Evolutionary conservation across 805 yeast genomes (phyloP).

Genomic region (Barnettozyma botsteinii): DNA sequence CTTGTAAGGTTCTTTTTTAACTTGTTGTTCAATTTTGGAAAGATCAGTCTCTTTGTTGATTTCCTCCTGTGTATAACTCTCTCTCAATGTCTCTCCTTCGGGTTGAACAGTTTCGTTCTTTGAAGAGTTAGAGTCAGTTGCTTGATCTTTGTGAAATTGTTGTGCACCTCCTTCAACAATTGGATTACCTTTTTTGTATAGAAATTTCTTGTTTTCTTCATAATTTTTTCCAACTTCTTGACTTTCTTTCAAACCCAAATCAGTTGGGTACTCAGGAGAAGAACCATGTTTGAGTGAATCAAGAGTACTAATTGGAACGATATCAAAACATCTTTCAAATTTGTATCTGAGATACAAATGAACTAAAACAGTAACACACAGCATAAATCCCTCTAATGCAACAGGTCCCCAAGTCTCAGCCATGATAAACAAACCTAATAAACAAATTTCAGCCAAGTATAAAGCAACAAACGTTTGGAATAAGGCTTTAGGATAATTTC

Average conservation of each 20-base stretch:
- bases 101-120: conserved; percentile 27
- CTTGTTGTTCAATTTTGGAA: conserved; percentile 15
- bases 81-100: conserved; percentile 12
- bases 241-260: conserved; percentile 60
- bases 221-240: conserved; percentile 41
- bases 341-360: conserved; percentile 55
- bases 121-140: conserved; percentile 25
- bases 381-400: conserved; percentile 57
- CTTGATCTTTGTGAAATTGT: conserved; percentile 15
- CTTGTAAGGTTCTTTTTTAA: conserved; percentile 13
- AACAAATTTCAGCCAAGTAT: conserved; percentile 65
- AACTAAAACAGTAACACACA: conserved; percentile 50
- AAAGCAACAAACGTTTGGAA: conserved; percentile 68
- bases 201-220: conserved; percentile 19
- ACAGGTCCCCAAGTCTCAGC: conserved; percentile 76
- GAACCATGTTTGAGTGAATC: conserved; percentile 34
- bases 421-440: conserved; percentile 68
- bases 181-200: conserved; percentile 24
- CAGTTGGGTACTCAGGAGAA: conserved; percentile 55
- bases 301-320: conserved; percentile 61
- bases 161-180: conserved; percentile 23
- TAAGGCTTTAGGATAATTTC: conserved; percentile 65
- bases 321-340: conserved; percentile 59
- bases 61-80: conserved; percentile 18
- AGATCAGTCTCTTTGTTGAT: conserved; percentile 22